Conservation (phyloP, 1,284 basidiomycete genomes). For the Ceratobasidium papillatum region DNA sequence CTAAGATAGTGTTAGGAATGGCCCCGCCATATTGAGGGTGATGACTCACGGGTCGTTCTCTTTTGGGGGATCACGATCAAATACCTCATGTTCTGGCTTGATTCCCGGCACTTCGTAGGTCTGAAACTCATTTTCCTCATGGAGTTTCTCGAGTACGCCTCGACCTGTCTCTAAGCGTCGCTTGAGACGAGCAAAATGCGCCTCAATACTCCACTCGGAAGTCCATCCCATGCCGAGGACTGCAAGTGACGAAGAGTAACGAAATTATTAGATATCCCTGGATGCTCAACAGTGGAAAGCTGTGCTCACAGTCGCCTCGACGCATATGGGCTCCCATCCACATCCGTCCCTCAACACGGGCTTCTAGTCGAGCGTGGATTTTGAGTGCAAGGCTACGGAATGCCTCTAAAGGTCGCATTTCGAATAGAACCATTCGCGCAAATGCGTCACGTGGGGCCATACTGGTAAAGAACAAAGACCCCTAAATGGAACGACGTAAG, state of each 20-base stretch:
- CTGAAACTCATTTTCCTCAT: constrained; percentile 39
- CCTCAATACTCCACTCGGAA: neutral
- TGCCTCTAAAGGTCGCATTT: constrained; percentile 50
- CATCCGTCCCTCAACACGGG: constrained; percentile 51
- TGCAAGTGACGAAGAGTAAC: neutral
- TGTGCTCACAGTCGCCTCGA: constrained; percentile 55
- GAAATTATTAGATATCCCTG: constrained; percentile 47
- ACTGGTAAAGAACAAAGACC: constrained; percentile 55
- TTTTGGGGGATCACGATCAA: constrained; percentile 44
- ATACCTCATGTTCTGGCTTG: constrained; percentile 42
- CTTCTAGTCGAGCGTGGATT: constrained; percentile 52
- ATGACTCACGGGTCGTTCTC: constrained; percentile 48
- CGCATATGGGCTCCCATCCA: constrained; percentile 62
- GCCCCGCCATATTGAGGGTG: neutral
- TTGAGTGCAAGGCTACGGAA: constrained; percentile 51
- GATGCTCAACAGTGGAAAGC: constrained; percentile 46
- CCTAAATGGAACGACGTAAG: constrained; percentile 47
- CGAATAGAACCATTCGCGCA: constrained; percentile 51
- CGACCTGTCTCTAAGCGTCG: constrained; percentile 51
- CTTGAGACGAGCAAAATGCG: constrained; percentile 54
- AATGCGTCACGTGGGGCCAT: constrained; percentile 50
- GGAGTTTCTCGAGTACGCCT: constrained; percentile 46
- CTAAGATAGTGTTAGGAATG: constrained; percentile 35
- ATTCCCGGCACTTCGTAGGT: constrained; percentile 46
- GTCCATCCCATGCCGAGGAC: constrained; percentile 30